Conservation (phyloP, 331 rosid genomes). For the Ulmus americana region DNA sequence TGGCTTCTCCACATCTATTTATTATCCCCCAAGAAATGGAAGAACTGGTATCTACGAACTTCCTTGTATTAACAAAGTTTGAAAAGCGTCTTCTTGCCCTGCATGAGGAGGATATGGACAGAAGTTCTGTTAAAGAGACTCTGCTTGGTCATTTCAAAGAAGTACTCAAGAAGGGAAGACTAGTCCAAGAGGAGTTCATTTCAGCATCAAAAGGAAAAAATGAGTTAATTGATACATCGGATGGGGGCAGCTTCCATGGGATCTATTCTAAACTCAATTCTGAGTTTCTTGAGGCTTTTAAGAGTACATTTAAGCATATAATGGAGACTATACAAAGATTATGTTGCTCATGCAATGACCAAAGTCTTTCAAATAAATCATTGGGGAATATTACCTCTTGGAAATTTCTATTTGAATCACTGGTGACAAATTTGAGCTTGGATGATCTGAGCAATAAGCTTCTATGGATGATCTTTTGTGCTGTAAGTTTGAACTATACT, state of each 20-base stretch:
- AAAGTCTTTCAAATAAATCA: constrained; percentile 32
- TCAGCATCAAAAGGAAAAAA: constrained; percentile 21
- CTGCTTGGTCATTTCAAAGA: constrained; percentile 54
- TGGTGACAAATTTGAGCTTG: constrained; percentile 42
- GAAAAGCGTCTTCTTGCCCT: constrained; percentile 35
- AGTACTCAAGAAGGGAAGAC: constrained; percentile 47
- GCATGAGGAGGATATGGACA: constrained; percentile 29
- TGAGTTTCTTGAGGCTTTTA: constrained; percentile 39
- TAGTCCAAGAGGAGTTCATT: constrained; percentile 50
- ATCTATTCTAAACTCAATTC: constrained; percentile 24
- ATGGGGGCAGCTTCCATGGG: constrained; percentile 13
- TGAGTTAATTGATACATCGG: constrained; percentile 15
- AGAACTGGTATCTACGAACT: constrained; percentile 49
- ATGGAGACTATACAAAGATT: constrained; percentile 39
- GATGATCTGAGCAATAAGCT: constrained; percentile 47
- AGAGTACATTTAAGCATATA: constrained; percentile 41
- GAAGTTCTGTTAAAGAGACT: constrained; percentile 45
- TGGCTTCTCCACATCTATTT: constrained; percentile 25
- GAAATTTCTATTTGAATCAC: constrained; percentile 41
- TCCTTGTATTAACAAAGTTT: constrained; percentile 43
- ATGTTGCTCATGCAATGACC: constrained; percentile 28
- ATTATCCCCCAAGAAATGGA: constrained; percentile 59
- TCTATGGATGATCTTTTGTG: constrained; percentile 36
- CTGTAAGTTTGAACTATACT: constrained; percentile 42
- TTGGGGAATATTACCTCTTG: constrained; percentile 46